These are phyloP conservation scores for Syncephalis plumigaleata DNA, from an alignment of 371 early-diverging fungal genomes.

Conservation along the genomic window DNA sequence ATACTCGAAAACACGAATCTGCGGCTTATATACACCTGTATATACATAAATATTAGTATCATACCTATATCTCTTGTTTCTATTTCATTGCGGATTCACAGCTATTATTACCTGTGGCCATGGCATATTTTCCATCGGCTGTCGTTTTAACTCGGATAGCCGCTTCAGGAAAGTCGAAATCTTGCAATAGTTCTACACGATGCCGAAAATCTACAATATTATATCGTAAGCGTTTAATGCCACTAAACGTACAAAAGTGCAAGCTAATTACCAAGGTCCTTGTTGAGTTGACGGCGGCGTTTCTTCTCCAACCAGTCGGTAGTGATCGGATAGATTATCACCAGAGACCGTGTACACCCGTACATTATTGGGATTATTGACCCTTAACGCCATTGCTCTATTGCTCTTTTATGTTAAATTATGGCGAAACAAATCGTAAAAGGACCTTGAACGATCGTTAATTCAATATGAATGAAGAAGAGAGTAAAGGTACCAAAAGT, in stretches of 20 bases:
- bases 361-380: slow-evolving; percentile 68
- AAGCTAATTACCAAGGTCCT: slow-evolving; percentile 57
- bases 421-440: too few relatives aligned
- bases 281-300: slow-evolving; percentile 66
- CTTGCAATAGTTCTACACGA: slow-evolving; percentile 87
- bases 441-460: too few relatives aligned
- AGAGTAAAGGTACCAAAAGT: too few relatives aligned
- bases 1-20: slow-evolving; percentile 89
- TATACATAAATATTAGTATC: not conserved
- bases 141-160: slow-evolving; percentile 71
- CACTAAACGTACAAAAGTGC: not conserved
- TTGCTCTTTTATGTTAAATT: slow-evolving; percentile 4
- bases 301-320: slow-evolving; percentile 84
- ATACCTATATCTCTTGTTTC: too few relatives aligned
- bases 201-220: slow-evolving; percentile 57
- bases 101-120: slow-evolving; percentile 89
- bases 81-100: too few relatives aligned
- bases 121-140: slow-evolving; percentile 65
- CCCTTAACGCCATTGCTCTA: slow-evolving; percentile 46
- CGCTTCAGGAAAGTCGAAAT: slow-evolving; percentile 97
- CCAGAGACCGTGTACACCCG: slow-evolving; percentile 88
- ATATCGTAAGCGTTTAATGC: not conserved
- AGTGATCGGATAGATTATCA: slow-evolving; percentile 59
- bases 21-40: slow-evolving; percentile 89
- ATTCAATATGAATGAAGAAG: too few relatives aligned